Evolutionary conservation across 2,329 filamentous ascomycete genomes (phyloP), one percentile per base, ranked within the genome.

Genomic region (Nannizzia gypsea): DNA sequence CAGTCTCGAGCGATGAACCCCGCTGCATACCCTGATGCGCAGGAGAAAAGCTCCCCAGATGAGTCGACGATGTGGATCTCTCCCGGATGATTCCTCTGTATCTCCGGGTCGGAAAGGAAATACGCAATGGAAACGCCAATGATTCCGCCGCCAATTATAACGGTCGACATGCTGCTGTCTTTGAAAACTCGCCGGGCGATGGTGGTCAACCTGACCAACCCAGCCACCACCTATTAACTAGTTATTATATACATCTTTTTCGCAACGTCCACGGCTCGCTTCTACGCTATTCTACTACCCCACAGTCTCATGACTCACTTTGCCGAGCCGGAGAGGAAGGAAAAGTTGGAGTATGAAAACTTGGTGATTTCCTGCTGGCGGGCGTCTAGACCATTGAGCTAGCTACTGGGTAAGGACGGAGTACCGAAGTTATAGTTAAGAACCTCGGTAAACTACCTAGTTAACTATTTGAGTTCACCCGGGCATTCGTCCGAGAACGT

Each of bases 1-100:
- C 87, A 91, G 70, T 91, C 85, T 36, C 77, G 78, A 0, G 87
- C 87, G 6, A 91, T 68, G 67, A 91, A 92, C 0, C 88, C 88
- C 17, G 80, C 89, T 0, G 87, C 86, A 64, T 82, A 84, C 0
- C 88, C 87, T 1, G 86, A 90, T 0, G 88, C 87, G 31, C 85
- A 88, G 9, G 82, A 80, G 71, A 91, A 89, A 34, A 91, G 78
- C 63, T 82, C 70, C 0, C 77, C 70, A 3, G 80, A 80, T 4
- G 80, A 75, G 66, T 86, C 83, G 42, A 86, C 63, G 22, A 86
- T 72, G 63, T 83, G 80, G 58, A 86, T 83, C 34, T 76, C 73
- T 4, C 65, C 60, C 31, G 64, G 54, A 31, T 64, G 56, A 28
- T 64, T 61, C 38, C 57, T 34, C 3, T 61, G 62, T 3, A 42